phyloP scores from a whole-genome alignment of 208 protist genomes.

The Crithidia fasciculata region DNA sequence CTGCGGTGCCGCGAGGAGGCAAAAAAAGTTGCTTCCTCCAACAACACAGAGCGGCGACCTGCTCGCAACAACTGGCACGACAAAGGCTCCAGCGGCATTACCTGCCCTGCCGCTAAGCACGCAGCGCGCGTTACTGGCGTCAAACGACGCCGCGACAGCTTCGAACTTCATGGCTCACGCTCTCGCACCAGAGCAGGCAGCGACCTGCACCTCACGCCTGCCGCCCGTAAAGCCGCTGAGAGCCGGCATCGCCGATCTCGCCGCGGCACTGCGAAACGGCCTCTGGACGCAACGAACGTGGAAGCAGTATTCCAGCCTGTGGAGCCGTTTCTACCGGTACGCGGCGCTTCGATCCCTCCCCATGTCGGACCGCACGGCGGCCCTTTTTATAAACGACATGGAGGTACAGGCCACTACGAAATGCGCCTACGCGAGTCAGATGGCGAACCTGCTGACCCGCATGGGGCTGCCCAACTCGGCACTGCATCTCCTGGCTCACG shows the following conservation, averaged over 20 bases:
- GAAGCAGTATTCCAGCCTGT: not conserved
- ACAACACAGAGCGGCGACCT: not conserved
- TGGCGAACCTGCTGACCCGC: not conserved
- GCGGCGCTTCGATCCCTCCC: not conserved
- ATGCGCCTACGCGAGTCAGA: not conserved
- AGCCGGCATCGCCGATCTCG: not conserved
- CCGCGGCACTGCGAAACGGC: not conserved
- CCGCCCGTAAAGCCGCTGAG: not conserved
- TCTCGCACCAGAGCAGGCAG: not conserved
- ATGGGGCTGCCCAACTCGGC: not conserved
- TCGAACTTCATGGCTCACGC: not conserved
- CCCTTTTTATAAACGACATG: not conserved
- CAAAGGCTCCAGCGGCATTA: not conserved
- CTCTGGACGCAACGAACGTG: not conserved
- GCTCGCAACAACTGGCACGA: not conserved
- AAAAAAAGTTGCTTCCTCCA: not conserved
- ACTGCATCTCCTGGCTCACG: not conserved
- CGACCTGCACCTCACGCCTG: not conserved
- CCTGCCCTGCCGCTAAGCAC: not conserved
- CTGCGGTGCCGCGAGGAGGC: not conserved
- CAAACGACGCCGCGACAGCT: not conserved
- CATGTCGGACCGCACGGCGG: slow-evolving; percentile 1
- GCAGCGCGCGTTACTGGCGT: not conserved
- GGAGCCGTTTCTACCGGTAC: not conserved
- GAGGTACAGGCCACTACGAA: not conserved